A percentile compares a stretch with the other conserved stretches of the same genome.
phyloP scores from a whole-genome alignment of 2,329 filamentous ascomycete genomes.

The Xylariaceae sp. region DNA sequence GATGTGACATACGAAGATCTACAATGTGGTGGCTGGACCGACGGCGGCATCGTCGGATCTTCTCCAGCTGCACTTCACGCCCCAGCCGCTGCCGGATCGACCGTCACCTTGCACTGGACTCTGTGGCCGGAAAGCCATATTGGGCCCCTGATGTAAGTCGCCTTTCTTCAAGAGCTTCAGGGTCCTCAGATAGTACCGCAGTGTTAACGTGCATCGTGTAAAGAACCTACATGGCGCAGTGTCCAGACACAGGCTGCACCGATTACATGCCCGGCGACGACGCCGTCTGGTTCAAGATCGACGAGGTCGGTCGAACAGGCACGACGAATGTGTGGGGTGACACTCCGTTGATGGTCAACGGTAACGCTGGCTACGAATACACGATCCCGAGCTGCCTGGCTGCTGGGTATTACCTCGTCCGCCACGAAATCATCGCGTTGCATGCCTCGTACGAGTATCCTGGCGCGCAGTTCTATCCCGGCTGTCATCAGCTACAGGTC shows the following conservation, averaged over 20 bases:
- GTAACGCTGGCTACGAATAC: slow-evolving; percentile 43
- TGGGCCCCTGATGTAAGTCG: slow-evolving; percentile 43
- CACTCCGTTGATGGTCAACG: slow-evolving; percentile 40
- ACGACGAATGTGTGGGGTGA: slow-evolving; percentile 48
- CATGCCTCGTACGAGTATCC: slow-evolving; percentile 37
- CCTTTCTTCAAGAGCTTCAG: neutral
- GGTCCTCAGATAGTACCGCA: neutral
- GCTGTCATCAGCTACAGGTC: slow-evolving; percentile 55
- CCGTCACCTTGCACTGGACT: slow-evolving; percentile 53
- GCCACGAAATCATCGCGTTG: slow-evolving; percentile 55
- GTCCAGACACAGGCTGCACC: slow-evolving; percentile 39
- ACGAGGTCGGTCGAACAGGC: slow-evolving; percentile 46
- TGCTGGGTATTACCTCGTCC: slow-evolving; percentile 54
- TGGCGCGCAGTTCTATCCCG: slow-evolving; percentile 55
- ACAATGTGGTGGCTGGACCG: slow-evolving; percentile 53
- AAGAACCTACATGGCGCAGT: slow-evolving; percentile 56
- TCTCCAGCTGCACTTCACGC: slow-evolving; percentile 52
- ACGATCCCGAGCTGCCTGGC: slow-evolving; percentile 51
- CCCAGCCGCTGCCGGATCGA: slow-evolving; percentile 48
- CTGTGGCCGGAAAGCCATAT: slow-evolving; percentile 47
- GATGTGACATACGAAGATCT: slow-evolving; percentile 50
- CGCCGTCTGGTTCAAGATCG: slow-evolving; percentile 55
- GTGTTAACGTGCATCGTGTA: neutral
- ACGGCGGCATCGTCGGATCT: slow-evolving; percentile 44
- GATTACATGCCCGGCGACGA: slow-evolving; percentile 20